Base-by-base conservation (phyloP, 768 basidiomycete species). In the Trametes cubensis region DNA sequence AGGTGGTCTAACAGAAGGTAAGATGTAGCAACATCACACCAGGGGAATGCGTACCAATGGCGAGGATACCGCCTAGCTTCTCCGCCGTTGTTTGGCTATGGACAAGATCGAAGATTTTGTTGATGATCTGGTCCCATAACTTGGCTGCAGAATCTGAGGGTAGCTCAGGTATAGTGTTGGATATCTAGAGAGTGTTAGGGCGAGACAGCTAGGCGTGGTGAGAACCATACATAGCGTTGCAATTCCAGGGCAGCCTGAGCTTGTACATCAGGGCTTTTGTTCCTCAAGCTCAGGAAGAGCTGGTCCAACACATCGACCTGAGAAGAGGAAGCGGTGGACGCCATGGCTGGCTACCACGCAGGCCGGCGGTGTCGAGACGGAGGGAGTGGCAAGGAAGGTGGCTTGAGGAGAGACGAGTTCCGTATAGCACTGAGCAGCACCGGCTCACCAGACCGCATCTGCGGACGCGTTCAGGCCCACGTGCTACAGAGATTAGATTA, bases 41-140 rank as follows among this genome's bases (percentile, higher is more conserved):
- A 15, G 23, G 26, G 34, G 39, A 23, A 41, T 49, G 55, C 84
- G 66, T 66, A 93, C 94, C 90, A 70, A 97, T 97, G 23, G 94
- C 95, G 57, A 89, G 74, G 38, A 98, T 77, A 38, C 94, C 95
- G 15, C 94, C 95, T 56, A 94, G 83, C 65, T 91, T 90, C 73
- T 95, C 94, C 23, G 81, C 78, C 54, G 81, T 84, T 70, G 85
- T 87, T 70, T 87, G 86, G 68, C 90, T 91, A 70, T 95, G 92
- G 60, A 91, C 88, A 47, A 94, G 82, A 66, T 90, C 88, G 70
- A 94, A 92, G 55, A 95, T 78, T 40, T 86, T 79, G 71, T 88
- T 94, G 67, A 95, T 89, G 58, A 85, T 86, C 65, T 92, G 89
- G 63, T 94, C 90, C 91, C 92, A 94, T 51, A 94, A 77, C 71